Conservation (phyloP, 371 early-diverging fungal genomes). For the Haplosporangium sp. region DNA sequence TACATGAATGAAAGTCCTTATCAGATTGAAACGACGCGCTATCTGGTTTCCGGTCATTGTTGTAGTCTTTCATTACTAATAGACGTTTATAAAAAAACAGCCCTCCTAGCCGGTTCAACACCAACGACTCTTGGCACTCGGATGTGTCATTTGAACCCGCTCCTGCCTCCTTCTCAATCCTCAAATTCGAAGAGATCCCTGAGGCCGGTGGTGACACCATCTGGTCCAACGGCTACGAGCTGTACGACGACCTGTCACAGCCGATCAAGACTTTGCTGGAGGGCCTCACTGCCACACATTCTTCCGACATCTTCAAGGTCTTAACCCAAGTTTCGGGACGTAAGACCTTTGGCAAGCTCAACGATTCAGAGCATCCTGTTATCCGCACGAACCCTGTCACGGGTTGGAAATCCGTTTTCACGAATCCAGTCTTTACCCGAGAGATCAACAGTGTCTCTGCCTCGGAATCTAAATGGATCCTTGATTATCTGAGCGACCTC, state of each 20-base stretch:
- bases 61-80: no score
- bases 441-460: constrained; percentile 64
- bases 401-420: constrained; percentile 72
- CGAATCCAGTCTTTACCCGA: constrained; percentile 71
- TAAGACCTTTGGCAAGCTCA: constrained; percentile 58
- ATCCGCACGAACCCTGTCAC: constrained; percentile 79
- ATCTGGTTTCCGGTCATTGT: no score
- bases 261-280: constrained; percentile 67
- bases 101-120: constrained; percentile 42
- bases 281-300: constrained; percentile 71
- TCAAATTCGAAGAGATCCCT: constrained; percentile 66
- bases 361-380: constrained; percentile 64
- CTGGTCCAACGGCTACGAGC: constrained; percentile 69
- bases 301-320: constrained; percentile 60
- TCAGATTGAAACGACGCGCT: no score
- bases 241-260: constrained; percentile 69
- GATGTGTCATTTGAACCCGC: constrained; percentile 72
- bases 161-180: constrained; percentile 66
- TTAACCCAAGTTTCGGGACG: constrained; percentile 55
- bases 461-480: constrained; percentile 65
- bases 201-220: constrained; percentile 70
- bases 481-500: constrained; percentile 65
- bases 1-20: no score
- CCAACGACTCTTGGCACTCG: constrained; percentile 64
- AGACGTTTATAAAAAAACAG: not conserved